A percentile compares a stretch with the other conserved stretches of the same genome.
These are phyloP conservation scores for Hysterium pulicare DNA, from an alignment of 2,329 filamentous ascomycete species.

Conservation along the genomic window DNA sequence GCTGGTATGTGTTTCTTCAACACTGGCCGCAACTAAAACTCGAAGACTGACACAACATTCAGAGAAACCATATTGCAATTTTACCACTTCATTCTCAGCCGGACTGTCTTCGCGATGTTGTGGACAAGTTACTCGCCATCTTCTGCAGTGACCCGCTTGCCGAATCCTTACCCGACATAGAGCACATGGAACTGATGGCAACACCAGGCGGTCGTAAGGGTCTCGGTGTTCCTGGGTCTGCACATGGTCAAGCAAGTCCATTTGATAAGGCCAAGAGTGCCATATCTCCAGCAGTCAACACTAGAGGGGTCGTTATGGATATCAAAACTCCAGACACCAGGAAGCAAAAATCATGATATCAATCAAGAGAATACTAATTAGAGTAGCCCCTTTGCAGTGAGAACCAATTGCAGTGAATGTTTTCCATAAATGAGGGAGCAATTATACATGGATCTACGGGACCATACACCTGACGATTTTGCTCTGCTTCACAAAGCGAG, in stretches of 20 bases:
- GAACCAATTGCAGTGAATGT: too few species aligned
- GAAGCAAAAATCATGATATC: too few species aligned
- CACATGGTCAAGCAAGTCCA: not conserved
- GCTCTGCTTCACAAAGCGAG: too few species aligned
- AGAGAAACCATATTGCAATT: slow-evolving; percentile 39
- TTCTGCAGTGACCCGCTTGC: slow-evolving; percentile 46
- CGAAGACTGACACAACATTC: not conserved
- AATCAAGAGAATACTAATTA: too few species aligned
- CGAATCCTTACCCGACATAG: slow-evolving; percentile 13
- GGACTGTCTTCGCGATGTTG: slow-evolving; percentile 45
- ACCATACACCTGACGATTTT: too few species aligned
- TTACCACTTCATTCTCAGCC: slow-evolving; percentile 38
- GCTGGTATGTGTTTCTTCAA: slow-evolving; percentile 34
- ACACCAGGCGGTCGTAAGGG: slow-evolving; percentile 15
- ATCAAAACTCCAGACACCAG: too few species aligned
- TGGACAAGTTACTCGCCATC: slow-evolving; percentile 45
- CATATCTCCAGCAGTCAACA: not conserved
- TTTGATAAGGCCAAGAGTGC: not conserved
- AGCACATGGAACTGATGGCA: slow-evolving; percentile 14
- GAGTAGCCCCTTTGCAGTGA: too few species aligned
- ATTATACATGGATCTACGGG: too few species aligned
- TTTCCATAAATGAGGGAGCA: too few species aligned
- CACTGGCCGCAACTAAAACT: too few species aligned
- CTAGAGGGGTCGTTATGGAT: too few species aligned
- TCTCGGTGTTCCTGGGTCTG: not conserved